Conservation (phyloP, 148 eudicot species). For the Silene conica region DNA sequence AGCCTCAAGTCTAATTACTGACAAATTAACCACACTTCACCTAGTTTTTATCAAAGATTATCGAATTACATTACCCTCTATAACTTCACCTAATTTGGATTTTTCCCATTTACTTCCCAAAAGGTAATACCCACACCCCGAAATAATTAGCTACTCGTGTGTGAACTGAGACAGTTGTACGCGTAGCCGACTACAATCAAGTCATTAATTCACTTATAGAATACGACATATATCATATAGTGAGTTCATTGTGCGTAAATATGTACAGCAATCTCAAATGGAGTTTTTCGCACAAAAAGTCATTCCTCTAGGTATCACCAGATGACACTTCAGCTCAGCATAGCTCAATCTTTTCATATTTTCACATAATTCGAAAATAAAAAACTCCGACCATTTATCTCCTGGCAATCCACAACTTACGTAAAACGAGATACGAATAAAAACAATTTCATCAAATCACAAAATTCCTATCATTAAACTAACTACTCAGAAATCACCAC, state of each 20-base stretch:
- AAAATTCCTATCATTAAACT: neutral
- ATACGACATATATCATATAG: no score
- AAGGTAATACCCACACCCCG: neutral
- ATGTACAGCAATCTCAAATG: neutral
- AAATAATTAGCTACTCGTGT: neutral
- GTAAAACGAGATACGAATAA: neutral
- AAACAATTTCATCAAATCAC: neutral
- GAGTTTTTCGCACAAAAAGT: neutral
- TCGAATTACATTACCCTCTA: neutral
- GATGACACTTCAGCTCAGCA: neutral
- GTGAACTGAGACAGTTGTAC: neutral
- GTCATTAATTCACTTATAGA: neutral
- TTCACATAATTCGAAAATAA: neutral
- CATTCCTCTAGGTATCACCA: neutral
- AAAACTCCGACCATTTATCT: neutral
- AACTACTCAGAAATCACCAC: neutral
- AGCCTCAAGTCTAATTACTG: neutral
- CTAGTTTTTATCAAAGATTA: neutral
- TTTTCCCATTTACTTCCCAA: neutral
- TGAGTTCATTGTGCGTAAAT: neutral
- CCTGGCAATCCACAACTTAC: neutral
- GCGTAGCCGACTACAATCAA: neutral
- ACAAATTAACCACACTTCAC: neutral
- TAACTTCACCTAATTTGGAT: neutral
- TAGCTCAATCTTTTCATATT: neutral